These are phyloP conservation scores for Fragaria nilgerrensis DNA, from an alignment of 306 rosid species.

Conservation along the genomic window DNA sequence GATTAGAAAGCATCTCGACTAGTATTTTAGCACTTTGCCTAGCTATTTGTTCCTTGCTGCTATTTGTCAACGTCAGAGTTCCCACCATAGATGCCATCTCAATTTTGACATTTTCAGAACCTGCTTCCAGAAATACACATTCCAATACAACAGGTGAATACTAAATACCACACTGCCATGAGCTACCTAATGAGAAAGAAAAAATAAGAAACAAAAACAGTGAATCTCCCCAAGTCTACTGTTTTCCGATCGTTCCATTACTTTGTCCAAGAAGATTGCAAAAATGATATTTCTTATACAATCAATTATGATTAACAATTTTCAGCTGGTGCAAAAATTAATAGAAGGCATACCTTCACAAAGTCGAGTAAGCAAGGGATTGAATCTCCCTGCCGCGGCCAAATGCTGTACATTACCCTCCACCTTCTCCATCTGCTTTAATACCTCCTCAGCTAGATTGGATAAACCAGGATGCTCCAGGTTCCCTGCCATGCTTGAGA, in stretches of 20 bases:
- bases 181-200: not conserved
- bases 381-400: conserved; percentile 59
- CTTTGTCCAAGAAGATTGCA: not conserved
- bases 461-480: conserved; percentile 43
- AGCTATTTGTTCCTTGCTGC: conserved; percentile 58
- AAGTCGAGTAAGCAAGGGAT: conserved; percentile 45
- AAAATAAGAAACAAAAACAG: not conserved
- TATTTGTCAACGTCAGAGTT: conserved; percentile 54
- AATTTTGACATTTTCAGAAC: conserved; percentile 48
- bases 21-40: conserved; percentile 46
- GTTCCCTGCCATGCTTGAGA: conserved; percentile 47
- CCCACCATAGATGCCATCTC: conserved; percentile 60
- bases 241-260: not conserved
- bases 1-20: conserved; percentile 41
- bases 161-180: not conserved
- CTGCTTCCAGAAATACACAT: conserved; percentile 32
- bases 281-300: not conserved
- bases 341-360: conserved; percentile 34
- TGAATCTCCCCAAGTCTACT: conserved; percentile 10
- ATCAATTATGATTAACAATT: not conserved
- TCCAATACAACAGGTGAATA: conserved; percentile 3
- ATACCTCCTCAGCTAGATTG: conserved; percentile 54
- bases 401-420: conserved; percentile 46
- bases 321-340: conserved; percentile 7
- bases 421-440: conserved; percentile 47